These are phyloP conservation scores for Peronospora farinosa DNA, from an alignment of 352 stramenopile species.

Conservation along the genomic window DNA sequence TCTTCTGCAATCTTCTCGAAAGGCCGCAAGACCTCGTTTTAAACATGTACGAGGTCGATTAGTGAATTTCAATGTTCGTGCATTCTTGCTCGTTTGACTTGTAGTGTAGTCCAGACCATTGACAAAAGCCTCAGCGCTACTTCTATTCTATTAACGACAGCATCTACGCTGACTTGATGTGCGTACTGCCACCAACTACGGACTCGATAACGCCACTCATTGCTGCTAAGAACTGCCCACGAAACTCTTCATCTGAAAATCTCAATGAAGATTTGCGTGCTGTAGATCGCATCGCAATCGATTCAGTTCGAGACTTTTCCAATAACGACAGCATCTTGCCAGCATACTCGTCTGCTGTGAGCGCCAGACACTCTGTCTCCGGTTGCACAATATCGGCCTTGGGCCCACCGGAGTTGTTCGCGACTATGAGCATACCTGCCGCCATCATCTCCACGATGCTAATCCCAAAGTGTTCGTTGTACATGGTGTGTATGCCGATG, in stretches of 20 bases:
- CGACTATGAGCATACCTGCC: constrained; percentile 92
- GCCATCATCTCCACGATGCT: constrained; percentile 99
- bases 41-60: constrained; percentile 10
- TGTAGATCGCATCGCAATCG: constrained; percentile 34
- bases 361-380: constrained; percentile 75
- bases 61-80: not conserved
- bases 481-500: constrained; percentile 99
- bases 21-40: not conserved
- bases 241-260: constrained; percentile 75
- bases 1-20: constrained; percentile 4
- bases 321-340: constrained; percentile 65
- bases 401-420: constrained; percentile 96
- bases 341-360: constrained; percentile 86
- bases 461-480: constrained; percentile 99
- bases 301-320: constrained; percentile 24
- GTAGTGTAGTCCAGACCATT: not conserved
- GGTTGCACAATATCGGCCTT: constrained; percentile 89
- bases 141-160: not conserved
- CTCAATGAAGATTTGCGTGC: constrained; percentile 45
- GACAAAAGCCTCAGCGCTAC: not conserved
- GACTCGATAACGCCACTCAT: constrained; percentile 28
- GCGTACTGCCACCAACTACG: constrained; percentile 5
- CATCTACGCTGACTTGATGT: constrained; percentile 18
- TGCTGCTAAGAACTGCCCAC: constrained; percentile 52
- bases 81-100: not conserved